Evolutionary conservation across 768 basidiomycete genomes (phyloP).

Genomic region (Lyophyllum shimeji): DNA sequence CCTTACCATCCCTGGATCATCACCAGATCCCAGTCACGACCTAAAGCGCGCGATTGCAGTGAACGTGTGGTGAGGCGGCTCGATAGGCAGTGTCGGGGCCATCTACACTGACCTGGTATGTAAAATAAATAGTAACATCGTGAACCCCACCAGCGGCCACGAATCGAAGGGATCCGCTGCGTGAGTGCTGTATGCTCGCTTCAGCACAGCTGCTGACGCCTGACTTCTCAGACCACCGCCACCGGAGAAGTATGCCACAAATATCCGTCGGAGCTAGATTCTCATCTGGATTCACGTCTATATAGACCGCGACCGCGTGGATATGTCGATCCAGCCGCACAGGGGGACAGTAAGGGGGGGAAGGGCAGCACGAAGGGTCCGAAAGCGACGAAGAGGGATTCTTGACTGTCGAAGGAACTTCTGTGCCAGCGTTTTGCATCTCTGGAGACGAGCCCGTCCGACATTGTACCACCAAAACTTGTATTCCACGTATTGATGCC

Average conservation of each 20-base stretch:
- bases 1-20: too few species aligned
- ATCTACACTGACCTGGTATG: neutral
- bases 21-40: neutral
- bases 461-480: too few species aligned
- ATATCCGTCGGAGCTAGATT: neutral
- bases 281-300: neutral
- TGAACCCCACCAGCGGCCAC: conserved; percentile 4
- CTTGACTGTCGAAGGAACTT: neutral
- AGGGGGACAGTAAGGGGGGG: neutral
- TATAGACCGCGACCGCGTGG: conserved; percentile 10
- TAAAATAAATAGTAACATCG: neutral
- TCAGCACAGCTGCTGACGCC: neutral
- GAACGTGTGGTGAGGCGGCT: conserved; percentile 6
- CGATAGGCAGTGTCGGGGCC: neutral
- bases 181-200: neutral
- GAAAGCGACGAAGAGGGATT: neutral
- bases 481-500: too few species aligned
- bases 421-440: too few species aligned
- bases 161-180: conserved; percentile 3
- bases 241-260: neutral
- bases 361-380: neutral
- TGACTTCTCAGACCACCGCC: neutral
- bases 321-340: neutral
- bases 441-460: too few species aligned
- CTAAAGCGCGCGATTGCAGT: neutral